A percentile compares a stretch with the other conserved stretches of the same genome.
These are phyloP conservation scores for Parastagonospora nodorum DNA, from an alignment of 2,329 filamentous ascomycete genomes.

Conservation along the genomic window DNA sequence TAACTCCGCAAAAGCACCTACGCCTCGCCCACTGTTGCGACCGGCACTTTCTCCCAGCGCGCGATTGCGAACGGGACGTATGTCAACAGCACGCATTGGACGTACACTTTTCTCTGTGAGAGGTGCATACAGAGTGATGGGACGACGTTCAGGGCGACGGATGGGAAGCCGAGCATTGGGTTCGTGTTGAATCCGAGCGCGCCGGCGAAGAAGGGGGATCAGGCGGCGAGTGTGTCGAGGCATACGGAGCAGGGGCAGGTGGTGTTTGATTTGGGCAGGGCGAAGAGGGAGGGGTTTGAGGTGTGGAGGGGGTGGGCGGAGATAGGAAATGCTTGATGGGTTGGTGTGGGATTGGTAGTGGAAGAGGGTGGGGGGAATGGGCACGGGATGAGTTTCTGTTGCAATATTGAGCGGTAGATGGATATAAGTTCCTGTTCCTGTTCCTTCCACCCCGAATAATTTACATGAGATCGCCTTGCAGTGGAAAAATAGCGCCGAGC, in stretches of 20 bases:
- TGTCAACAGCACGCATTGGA: constrained; percentile 58
- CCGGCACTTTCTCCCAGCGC: constrained; percentile 47
- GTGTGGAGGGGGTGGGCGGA: constrained; percentile 31
- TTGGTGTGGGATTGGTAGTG: background rate
- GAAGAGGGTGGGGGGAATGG: no score
- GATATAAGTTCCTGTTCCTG: no score
- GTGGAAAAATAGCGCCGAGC: no score
- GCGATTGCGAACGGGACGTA: constrained; percentile 59
- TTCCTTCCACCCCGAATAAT: no score
- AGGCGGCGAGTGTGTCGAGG: constrained; percentile 19
- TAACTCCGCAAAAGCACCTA: constrained; percentile 46
- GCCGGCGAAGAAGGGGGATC: constrained; percentile 23
- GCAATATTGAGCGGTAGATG: no score
- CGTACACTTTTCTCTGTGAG: constrained; percentile 60
- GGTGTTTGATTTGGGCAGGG: constrained; percentile 28
- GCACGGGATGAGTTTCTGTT: no score
- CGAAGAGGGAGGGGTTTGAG: constrained; percentile 26
- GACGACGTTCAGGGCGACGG: constrained; percentile 33
- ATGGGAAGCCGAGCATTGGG: constrained; percentile 25
- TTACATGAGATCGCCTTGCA: no score
- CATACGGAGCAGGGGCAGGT: constrained; percentile 28
- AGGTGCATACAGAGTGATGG: constrained; percentile 37
- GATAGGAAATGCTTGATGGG: constrained; percentile 3
- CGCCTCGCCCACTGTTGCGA: constrained; percentile 54
- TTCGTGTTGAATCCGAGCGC: constrained; percentile 28